phyloP scores from a whole-genome alignment of 345 rosid species.

The Syzygium oleosum region DNA sequence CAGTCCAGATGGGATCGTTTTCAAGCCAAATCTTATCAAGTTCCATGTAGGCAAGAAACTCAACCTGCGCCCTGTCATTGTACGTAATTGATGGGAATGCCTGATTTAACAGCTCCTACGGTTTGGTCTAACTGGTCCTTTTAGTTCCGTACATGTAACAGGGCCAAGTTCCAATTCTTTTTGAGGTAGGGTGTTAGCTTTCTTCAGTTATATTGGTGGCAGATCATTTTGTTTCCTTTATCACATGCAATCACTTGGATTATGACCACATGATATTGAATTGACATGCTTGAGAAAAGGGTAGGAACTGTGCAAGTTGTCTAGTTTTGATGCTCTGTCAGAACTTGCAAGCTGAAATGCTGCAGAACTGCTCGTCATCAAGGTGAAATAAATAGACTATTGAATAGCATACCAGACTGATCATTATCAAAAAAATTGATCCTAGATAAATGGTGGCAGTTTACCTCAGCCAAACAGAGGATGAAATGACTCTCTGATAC shows the following conservation, averaged over 20 bases:
- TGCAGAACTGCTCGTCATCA: neutral
- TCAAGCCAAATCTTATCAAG: conserved; percentile 62
- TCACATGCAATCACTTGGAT: neutral
- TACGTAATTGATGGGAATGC: conserved; percentile 37
- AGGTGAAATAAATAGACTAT: neutral
- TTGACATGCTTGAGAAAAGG: neutral
- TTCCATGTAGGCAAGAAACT: conserved; percentile 36
- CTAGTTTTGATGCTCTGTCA: neutral
- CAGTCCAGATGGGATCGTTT: conserved; percentile 27
- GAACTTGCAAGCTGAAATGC: neutral
- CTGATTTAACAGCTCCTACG: conserved; percentile 38
- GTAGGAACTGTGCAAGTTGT: neutral
- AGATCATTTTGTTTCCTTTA: neutral
- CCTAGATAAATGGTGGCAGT: neutral
- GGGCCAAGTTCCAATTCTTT: neutral
- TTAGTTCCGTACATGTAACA: conserved; percentile 4
- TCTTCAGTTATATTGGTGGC: neutral
- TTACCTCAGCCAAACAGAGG: neutral
- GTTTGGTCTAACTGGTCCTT: conserved; percentile 77
- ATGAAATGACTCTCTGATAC: neutral
- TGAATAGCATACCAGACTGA: neutral
- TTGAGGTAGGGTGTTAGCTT: neutral
- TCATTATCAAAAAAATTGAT: neutral
- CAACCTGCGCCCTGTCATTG: conserved; percentile 61
- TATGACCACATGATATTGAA: neutral